Evolutionary conservation across 1,284 basidiomycete species (phyloP).

Genomic region (Butyriboletus appendiculatus): DNA sequence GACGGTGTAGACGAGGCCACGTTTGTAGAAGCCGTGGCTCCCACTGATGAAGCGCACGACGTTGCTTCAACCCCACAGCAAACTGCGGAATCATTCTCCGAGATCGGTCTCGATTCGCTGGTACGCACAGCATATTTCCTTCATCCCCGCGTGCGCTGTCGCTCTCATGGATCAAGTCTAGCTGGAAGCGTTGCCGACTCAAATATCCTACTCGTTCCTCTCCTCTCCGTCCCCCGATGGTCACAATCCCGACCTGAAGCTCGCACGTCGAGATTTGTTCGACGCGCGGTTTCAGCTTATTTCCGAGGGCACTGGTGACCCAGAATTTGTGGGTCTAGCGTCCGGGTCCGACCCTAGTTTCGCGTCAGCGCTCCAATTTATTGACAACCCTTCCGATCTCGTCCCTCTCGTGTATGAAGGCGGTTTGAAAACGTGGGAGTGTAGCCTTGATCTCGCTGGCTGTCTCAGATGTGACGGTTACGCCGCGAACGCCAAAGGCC

Average conservation of each 20-base stretch:
- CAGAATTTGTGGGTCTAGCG: slow-evolving; percentile 18
- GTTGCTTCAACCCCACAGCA: slow-evolving; percentile 2
- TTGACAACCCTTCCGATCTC: slow-evolving; percentile 87
- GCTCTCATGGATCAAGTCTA: slow-evolving; percentile 35
- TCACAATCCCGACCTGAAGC: slow-evolving; percentile 32
- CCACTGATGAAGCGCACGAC: slow-evolving; percentile 1
- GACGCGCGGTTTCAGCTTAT: slow-evolving; percentile 94
- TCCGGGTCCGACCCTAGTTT: slow-evolving; percentile 10
- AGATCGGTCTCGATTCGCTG: slow-evolving; percentile 36
- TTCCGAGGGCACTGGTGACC: slow-evolving; percentile 43
- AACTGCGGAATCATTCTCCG: slow-evolving; percentile 27
- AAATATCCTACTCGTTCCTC: slow-evolving; percentile 64
- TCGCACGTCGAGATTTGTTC: slow-evolving; percentile 86
- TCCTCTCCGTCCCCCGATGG: slow-evolving; percentile 38
- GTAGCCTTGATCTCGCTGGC: slow-evolving; percentile 83
- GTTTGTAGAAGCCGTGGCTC: neutral
- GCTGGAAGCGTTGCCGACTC: slow-evolving; percentile 54
- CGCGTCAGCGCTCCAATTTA: slow-evolving; percentile 50
- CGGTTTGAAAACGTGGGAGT: slow-evolving; percentile 98
- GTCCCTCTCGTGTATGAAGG: slow-evolving; percentile 95
- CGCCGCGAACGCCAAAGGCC: slow-evolving; percentile 38
- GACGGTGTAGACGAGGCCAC: slow-evolving; percentile 41
- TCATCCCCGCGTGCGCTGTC: slow-evolving; percentile 7
- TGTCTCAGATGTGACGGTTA: slow-evolving; percentile 43
- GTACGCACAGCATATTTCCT: slow-evolving; percentile 29